A percentile compares a stretch with the other conserved stretches of the same genome.
Evolutionary conservation across 2,329 filamentous ascomycete genomes (phyloP).

Genomic region (Ambrosiella cleistominuta): DNA sequence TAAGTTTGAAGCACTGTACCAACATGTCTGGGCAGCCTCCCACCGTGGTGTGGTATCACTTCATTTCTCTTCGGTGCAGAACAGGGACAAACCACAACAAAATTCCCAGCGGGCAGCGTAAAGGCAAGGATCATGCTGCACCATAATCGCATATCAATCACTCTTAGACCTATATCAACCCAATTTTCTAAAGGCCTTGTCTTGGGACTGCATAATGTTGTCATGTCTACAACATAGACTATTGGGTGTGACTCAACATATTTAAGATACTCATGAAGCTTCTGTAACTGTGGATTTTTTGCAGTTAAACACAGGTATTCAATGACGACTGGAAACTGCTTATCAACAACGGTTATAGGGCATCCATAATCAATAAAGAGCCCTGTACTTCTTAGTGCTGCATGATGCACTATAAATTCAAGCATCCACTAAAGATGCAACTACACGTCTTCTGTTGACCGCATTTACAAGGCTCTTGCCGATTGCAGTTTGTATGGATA

Average conservation of each 20-base stretch:
- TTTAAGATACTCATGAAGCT: too few relatives aligned
- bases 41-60: background rate
- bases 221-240: too few relatives aligned
- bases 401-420: conserved; percentile 3
- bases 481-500: background rate
- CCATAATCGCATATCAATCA: conserved; percentile 5
- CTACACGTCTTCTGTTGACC: background rate
- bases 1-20: background rate
- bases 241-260: too few relatives aligned
- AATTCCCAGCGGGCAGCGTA: conserved; percentile 3
- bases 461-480: background rate
- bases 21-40: background rate
- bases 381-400: background rate
- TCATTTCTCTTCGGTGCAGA: conserved; percentile 7
- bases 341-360: background rate
- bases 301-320: too few relatives aligned
- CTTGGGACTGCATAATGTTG: background rate
- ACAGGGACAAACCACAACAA: conserved; percentile 7
- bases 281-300: too few relatives aligned
- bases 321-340: too few relatives aligned
- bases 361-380: background rate
- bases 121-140: conserved; percentile 9
- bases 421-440: conserved; percentile 4
- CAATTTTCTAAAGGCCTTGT: background rate
- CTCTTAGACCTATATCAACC: background rate